Base-by-base conservation (phyloP, 441 rosid genomes). In the Hura crepitans region DNA sequence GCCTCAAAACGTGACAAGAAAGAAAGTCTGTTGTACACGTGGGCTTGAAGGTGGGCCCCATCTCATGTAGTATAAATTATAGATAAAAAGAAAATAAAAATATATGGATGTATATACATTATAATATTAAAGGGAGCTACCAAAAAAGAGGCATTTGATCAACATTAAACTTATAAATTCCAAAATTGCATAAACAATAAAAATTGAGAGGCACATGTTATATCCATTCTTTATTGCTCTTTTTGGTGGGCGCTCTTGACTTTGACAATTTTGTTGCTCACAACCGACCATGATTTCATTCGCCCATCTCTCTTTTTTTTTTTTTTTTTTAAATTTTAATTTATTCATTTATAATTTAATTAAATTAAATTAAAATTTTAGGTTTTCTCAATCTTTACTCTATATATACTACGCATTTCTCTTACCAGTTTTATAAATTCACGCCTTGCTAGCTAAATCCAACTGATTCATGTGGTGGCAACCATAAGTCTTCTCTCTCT, bases 211-310 rank as follows among this genome's bases (percentile, higher is more conserved):
- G 8, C 37, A 25, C 33, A 14, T 42, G 8, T 18, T 59, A 31
- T 33, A 43, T 61, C 65, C 82, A 57, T 56, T 70, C 71, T 80
- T 76, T 69, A 59, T 45, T 63, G 45, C 50, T 74, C 15, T 56
- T 31, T 53, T 56, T 74, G 73, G 80, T 75, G 72, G 70, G 81
- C 73, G 77, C 75, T 8, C 84, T 83, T 81, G 84, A 81, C 89
- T 83, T 85, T 81, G 85, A 75, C 77, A 43, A 12, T 20, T 4
- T 2, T 47, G 33, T 69, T 51, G 42, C 56, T 47, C 72, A 39
- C 56, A 65, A 80, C 83, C 84, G 82, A 78, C 82, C 72, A 43
- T 39, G 35, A 31, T 72, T 35, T 35, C 6, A 0, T 31, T 37
- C 15, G 0, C 23, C 35, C 2, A 39, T 13, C 62, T 18, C 23